These are phyloP conservation scores for Lentinula guzmanii DNA, from an alignment of 768 basidiomycete genomes.

Conservation along the genomic window DNA sequence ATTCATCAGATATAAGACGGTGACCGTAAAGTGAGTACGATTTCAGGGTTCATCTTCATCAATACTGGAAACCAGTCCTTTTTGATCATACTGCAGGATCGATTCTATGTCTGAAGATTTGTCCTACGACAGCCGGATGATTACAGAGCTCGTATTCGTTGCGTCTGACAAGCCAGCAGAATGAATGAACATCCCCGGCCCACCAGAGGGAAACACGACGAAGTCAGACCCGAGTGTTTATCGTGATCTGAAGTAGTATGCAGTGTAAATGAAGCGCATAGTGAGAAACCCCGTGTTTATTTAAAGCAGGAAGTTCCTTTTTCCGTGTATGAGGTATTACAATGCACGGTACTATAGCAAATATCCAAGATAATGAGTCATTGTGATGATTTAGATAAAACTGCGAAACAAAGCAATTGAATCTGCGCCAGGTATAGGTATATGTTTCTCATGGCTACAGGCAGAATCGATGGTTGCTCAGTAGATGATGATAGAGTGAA, in stretches of 20 bases:
- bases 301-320: no score
- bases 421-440: constrained; percentile 26
- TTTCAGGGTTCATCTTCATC: not conserved
- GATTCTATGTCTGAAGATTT: constrained; percentile 31
- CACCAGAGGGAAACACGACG: not conserved
- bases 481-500: not conserved
- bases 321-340: not conserved
- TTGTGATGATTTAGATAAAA: not conserved
- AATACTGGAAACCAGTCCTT: no score
- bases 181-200: not conserved
- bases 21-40: constrained; percentile 40
- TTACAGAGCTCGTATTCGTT: constrained; percentile 42
- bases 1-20: constrained; percentile 45
- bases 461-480: not conserved
- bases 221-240: not conserved
- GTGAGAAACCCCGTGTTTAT: no score
- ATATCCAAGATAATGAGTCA: not conserved
- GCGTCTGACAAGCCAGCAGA: constrained; percentile 36
- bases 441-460: constrained; percentile 24
- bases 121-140: constrained; percentile 37
- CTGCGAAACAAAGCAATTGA: constrained; percentile 3
- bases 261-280: not conserved
- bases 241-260: not conserved
- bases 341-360: not conserved
- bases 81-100: constrained; percentile 22